phyloP scores from a whole-genome alignment of 306 rosid genomes.

The Rubus parviflorus region DNA sequence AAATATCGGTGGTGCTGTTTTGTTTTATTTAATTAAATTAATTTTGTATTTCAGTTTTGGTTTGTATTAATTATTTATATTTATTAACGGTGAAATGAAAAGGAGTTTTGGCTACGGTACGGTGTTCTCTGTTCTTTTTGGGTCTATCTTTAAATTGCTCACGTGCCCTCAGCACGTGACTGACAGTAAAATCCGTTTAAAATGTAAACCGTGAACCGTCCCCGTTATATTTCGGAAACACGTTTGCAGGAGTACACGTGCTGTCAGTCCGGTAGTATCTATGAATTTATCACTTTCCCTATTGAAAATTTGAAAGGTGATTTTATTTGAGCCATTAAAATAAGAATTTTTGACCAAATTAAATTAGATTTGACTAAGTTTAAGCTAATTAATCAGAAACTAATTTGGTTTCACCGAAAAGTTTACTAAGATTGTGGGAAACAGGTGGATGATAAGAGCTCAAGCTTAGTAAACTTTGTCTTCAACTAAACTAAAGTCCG shows the following conservation, averaged over 20 bases:
- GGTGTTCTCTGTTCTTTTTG: slow-evolving; percentile 5
- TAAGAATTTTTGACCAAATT: background rate
- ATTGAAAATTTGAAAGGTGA: too few relatives aligned
- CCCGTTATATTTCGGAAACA: slow-evolving; percentile 11
- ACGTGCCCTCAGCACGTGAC: background rate
- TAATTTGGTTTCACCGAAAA: background rate
- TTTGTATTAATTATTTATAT: background rate
- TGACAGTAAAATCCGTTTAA: background rate
- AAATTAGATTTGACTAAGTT: background rate
- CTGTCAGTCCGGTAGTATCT: slow-evolving; percentile 3
- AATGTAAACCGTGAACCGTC: background rate
- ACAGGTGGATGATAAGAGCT: background rate
- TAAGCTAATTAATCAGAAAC: background rate
- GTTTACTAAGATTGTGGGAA: background rate
- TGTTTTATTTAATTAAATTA: background rate
- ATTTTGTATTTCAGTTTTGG: slow-evolving; percentile 5
- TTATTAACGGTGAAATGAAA: slow-evolving; percentile 2
- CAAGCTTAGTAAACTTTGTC: too few relatives aligned
- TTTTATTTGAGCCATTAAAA: background rate
- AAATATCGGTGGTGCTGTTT: slow-evolving; percentile 21
- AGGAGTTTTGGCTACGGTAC: background rate
- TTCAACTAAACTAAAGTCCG: too few relatives aligned
- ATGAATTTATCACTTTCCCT: background rate
- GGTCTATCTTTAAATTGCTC: background rate
- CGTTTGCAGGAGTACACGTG: slow-evolving; percentile 7